A percentile compares a stretch with the other conserved stretches of the same genome.
Conservation (phyloP, 148 eudicot genomes). For the Silene conica region DNA sequence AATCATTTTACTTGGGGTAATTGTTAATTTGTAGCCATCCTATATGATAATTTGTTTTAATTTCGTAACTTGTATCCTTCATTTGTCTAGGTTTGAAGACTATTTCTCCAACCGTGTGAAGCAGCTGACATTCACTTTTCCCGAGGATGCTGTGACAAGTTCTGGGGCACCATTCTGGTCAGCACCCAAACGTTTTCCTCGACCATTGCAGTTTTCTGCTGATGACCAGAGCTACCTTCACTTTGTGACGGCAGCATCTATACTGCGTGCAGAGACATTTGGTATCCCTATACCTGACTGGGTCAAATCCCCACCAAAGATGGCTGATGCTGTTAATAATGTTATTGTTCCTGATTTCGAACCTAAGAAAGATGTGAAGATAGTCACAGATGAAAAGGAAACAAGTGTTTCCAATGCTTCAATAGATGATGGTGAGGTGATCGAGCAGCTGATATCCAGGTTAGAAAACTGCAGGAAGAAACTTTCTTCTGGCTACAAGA, state of each 20-base stretch:
- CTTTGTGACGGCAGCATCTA: conserved; percentile 50
- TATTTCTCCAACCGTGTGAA: conserved; percentile 67
- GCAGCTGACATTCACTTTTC: conserved; percentile 67
- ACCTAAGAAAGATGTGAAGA: conserved; percentile 61
- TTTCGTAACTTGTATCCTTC: background rate
- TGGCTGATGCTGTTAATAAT: conserved; percentile 49
- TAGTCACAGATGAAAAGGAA: conserved; percentile 76
- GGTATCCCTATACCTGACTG: conserved; percentile 66
- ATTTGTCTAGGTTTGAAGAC: conserved; percentile 63
- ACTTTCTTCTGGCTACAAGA: conserved; percentile 48
- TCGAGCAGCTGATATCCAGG: conserved; percentile 44
- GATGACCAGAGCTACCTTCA: conserved; percentile 51
- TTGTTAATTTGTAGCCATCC: background rate
- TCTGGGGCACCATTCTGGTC: conserved; percentile 72
- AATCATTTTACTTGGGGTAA: background rate
- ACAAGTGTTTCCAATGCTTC: conserved; percentile 56
- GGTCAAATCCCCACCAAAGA: conserved; percentile 39
- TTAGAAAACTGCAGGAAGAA: conserved; percentile 35
- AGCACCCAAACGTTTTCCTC: conserved; percentile 78
- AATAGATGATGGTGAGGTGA: conserved; percentile 64
- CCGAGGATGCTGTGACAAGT: conserved; percentile 68
- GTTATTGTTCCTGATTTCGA: conserved; percentile 68
- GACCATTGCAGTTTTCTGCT: conserved; percentile 55
- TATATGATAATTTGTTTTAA: background rate
- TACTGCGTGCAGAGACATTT: conserved; percentile 65